Percentiles rank a stretch among this genome's conserved stretches.
Evolutionary conservation across 768 basidiomycete genomes (phyloP).

Genomic region (Mycena vitilis): DNA sequence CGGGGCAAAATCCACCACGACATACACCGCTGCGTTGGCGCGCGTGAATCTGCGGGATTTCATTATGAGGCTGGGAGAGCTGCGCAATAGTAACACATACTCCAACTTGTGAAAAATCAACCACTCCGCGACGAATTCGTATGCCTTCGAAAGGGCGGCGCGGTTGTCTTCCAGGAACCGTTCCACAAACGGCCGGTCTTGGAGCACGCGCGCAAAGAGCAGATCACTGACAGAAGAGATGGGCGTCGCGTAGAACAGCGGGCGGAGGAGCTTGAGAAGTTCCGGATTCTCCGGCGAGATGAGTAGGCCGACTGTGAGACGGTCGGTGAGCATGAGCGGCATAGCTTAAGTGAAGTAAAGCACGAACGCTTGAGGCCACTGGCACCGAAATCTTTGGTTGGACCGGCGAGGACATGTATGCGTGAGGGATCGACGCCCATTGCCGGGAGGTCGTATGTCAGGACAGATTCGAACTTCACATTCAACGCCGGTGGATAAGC

Average conservation of each 20-base stretch:
- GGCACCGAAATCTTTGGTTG: slow-evolving; percentile 47
- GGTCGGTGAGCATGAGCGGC: not conserved
- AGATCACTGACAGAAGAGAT: slow-evolving; percentile 39
- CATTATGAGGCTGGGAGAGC: too few species aligned
- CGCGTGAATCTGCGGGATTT: slow-evolving; percentile 27
- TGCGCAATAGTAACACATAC: slow-evolving; percentile 5
- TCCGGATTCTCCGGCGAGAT: slow-evolving; percentile 33
- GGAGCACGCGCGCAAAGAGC: slow-evolving; percentile 41
- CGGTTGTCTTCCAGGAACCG: slow-evolving; percentile 38
- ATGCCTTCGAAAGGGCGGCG: slow-evolving; percentile 34
- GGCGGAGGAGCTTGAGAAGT: slow-evolving; percentile 37
- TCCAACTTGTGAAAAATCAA: slow-evolving; percentile 36
- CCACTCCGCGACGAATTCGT: slow-evolving; percentile 41
- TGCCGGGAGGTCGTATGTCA: slow-evolving; percentile 38
- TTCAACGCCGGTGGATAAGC: slow-evolving; percentile 35
- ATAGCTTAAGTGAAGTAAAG: not conserved
- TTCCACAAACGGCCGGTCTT: slow-evolving; percentile 37
- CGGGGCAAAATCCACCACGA: slow-evolving; percentile 34
- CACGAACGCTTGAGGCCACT: slow-evolving; percentile 41
- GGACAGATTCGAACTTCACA: slow-evolving; percentile 37
- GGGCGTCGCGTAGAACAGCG: slow-evolving; percentile 37
- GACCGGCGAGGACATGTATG: slow-evolving; percentile 44
- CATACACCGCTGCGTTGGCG: slow-evolving; percentile 33
- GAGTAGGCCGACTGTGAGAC: slow-evolving; percentile 37
- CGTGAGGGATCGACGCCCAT: slow-evolving; percentile 39